Evolutionary conservation across 1,284 basidiomycete genomes (phyloP).

Genomic region (Agroathelia rolfsii): DNA sequence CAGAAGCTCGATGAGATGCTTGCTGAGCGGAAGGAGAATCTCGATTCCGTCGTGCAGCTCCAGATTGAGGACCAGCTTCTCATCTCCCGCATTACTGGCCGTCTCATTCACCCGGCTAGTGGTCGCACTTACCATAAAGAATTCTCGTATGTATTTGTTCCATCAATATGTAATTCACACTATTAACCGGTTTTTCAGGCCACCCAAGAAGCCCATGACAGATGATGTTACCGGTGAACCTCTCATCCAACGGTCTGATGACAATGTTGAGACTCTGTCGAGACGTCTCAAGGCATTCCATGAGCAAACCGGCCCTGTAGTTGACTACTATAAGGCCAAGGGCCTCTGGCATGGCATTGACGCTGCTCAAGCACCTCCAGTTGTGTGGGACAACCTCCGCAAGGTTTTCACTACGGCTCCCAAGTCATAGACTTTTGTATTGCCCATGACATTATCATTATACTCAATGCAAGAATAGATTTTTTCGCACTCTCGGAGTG

Average conservation of each 20-base stretch:
- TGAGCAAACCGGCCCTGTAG: slow-evolving; percentile 87
- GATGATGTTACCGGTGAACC: slow-evolving; percentile 96
- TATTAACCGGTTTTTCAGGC: slow-evolving; percentile 36
- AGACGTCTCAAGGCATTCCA: slow-evolving; percentile 88
- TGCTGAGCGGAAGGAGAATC: slow-evolving; percentile 66
- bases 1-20: slow-evolving; percentile 96
- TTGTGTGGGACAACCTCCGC: slow-evolving; percentile 84
- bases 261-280: slow-evolving; percentile 87
- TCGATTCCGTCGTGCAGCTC: slow-evolving; percentile 89
- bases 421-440: slow-evolving; percentile 17
- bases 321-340: slow-evolving; percentile 93
- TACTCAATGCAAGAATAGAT: too few relatives aligned
- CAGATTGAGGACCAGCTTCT: slow-evolving; percentile 91
- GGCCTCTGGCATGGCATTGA: slow-evolving; percentile 87
- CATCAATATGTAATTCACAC: slow-evolving; percentile 1
- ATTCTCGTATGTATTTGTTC: slow-evolving; percentile 66
- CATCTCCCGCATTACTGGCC: slow-evolving; percentile 95
- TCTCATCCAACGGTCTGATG: slow-evolving; percentile 85
- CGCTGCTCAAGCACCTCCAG: slow-evolving; percentile 83
- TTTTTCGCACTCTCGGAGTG: slow-evolving; percentile 11
- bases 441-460: too few relatives aligned
- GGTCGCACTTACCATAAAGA: slow-evolving; percentile 93
- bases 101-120: slow-evolving; percentile 83
- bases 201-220: slow-evolving; percentile 89
- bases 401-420: slow-evolving; percentile 37